Evolutionary conservation across 108 stramenopile species (phyloP).

Genomic region (Cylindrotheca fusiformis): DNA sequence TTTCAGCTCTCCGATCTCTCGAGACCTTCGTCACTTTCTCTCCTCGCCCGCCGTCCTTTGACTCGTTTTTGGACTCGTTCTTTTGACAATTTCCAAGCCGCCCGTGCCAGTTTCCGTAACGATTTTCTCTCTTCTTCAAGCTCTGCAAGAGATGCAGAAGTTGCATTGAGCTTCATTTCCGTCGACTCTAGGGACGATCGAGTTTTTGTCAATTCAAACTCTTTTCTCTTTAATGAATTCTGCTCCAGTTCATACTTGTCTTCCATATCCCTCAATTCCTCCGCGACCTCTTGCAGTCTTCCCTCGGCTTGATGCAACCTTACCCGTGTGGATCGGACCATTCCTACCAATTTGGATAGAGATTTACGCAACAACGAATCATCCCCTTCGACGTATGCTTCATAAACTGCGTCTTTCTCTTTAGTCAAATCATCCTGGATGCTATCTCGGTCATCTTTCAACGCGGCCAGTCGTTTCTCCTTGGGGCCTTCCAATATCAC

Average conservation of each 20-base stretch:
- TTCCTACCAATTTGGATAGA: neutral
- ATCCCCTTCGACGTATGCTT: neutral
- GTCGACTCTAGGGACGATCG: neutral
- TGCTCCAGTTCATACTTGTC: slow-evolving; percentile 14
- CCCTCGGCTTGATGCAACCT: neutral
- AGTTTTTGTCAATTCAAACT: neutral
- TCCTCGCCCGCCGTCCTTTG: neutral
- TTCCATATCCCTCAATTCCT: slow-evolving; percentile 8
- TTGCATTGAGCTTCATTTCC: neutral
- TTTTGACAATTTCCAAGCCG: slow-evolving; percentile 11
- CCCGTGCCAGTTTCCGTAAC: slow-evolving; percentile 4
- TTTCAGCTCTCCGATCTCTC: neutral
- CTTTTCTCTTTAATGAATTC: neutral
- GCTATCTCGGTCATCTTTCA: too few species aligned
- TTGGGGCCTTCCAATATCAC: too few species aligned
- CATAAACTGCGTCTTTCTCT: neutral
- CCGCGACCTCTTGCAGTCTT: neutral
- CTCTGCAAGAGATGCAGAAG: neutral
- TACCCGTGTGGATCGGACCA: neutral
- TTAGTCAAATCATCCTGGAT: neutral
- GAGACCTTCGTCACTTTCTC: neutral
- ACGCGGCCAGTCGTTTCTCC: too few species aligned
- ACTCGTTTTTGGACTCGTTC: slow-evolving; percentile 3
- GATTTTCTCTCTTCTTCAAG: slow-evolving; percentile 8
- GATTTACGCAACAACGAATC: neutral